A percentile compares a stretch with the other conserved stretches of the same genome.
These are phyloP conservation scores for Salix suchowensis DNA, from an alignment of 345 rosid genomes.

Conservation along the genomic window DNA sequence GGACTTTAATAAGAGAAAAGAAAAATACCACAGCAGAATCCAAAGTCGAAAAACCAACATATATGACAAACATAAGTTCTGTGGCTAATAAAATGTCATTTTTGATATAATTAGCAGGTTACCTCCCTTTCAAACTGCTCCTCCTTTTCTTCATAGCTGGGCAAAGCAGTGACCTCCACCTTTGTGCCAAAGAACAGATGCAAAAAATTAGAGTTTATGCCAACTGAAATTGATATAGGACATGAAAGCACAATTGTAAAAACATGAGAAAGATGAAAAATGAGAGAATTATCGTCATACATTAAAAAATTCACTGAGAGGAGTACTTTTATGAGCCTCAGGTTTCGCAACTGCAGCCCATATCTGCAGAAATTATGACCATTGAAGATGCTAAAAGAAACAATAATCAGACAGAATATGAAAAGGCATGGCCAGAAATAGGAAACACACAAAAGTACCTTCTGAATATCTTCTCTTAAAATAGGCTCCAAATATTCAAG, in stretches of 20 bases:
- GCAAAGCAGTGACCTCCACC: slow-evolving; percentile 35
- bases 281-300: slow-evolving; percentile 2
- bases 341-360: slow-evolving; percentile 31
- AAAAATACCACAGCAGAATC: background rate
- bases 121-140: slow-evolving; percentile 34
- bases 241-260: no score
- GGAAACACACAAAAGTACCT: slow-evolving; percentile 17
- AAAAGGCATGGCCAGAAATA: background rate
- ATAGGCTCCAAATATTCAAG: slow-evolving; percentile 26
- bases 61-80: background rate
- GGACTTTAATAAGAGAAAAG: background rate
- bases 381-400: background rate
- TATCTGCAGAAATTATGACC: slow-evolving; percentile 21
- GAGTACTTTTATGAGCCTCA: slow-evolving; percentile 15
- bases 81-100: background rate
- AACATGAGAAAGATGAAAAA: background rate
- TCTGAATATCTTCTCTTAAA: slow-evolving; percentile 31
- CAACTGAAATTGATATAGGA: background rate
- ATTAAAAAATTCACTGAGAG: slow-evolving; percentile 31
- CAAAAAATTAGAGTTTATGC: background rate
- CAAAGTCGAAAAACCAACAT: background rate
- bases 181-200: slow-evolving; percentile 11
- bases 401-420: background rate
- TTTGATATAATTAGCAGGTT: slow-evolving; percentile 5
- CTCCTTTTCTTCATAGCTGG: slow-evolving; percentile 38